Base-by-base conservation (phyloP, 129 eudicot species). In the Chrysanthemum lavandulifolium region DNA sequence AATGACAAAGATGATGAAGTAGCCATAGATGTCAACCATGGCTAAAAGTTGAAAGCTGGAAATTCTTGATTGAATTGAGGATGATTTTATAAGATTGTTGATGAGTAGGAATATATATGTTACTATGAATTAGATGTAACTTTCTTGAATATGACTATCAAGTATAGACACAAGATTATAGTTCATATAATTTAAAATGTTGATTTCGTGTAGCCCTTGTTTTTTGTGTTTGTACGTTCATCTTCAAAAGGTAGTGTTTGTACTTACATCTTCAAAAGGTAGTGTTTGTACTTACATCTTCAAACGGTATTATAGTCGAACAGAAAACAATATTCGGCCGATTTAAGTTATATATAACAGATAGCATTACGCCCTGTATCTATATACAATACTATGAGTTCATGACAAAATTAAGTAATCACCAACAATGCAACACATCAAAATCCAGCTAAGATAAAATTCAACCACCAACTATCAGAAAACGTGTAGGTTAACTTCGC, bases 11-110 rank as follows among this genome's bases (percentile, higher is more conserved):
- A 72, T 48, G 29, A 76, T 57, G 64, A 75, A 23, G 72, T 62
- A 77, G 53, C 80, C 79, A 58, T 78, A 65, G 71, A 78, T 51
- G 65, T 78, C 84, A 14, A 78, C 75, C 88, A 83, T 86, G 73
- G 52, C 36, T 14, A 68, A 25, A 76, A 45, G 3, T 27, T 14
- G 6, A 3, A 43, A 4, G 59, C 15, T 9, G 16, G 48, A 50
- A 61, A 53, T 69, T 33, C 10, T 69, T 1, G 54, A 16, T 71
- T 71, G 29, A 71, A 13, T 18, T 57, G 55, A 43, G 21, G 58
- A 47, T 58, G 47, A 3, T 59, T 4, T 48, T 21, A 0, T 51
- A 23, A 47, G 49, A 12, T 10, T 49, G 58, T 48, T 21, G 0
- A 16, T 25, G 18, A 23, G 25, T 23, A 23, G 25, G 25, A 23